A percentile compares a stretch with the other conserved stretches of the same genome.
Conservation (phyloP, 106 monocot species). For the Phalaenopsis equestris region DNA sequence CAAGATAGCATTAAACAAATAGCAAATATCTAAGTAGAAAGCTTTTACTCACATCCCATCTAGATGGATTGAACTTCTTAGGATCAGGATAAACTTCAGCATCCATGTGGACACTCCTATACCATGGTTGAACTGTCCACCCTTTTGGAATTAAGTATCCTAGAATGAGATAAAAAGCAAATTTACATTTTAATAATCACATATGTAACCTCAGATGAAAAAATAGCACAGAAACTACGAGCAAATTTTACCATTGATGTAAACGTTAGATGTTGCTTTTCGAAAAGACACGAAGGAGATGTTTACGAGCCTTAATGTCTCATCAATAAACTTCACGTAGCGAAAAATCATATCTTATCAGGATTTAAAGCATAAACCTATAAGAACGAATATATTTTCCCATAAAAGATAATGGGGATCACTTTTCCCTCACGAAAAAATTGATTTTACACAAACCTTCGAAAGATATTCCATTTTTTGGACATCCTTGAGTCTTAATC, state of each 20-base stretch:
- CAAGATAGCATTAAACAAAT: not conserved
- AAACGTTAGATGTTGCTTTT: conserved; percentile 48
- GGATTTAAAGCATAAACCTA: not conserved
- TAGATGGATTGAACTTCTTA: conserved; percentile 65
- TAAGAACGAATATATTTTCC: not conserved
- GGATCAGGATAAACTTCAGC: conserved; percentile 63
- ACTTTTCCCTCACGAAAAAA: not conserved
- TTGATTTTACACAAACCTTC: conserved; percentile 30
- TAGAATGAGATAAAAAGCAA: conserved; percentile 12
- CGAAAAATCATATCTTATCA: not conserved
- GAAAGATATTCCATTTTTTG: conserved; percentile 90
- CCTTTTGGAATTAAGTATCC: conserved; percentile 85
- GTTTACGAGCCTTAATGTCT: conserved; percentile 70
- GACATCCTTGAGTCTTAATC: conserved; percentile 55
- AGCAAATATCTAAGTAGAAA: not conserved
- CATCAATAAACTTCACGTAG: conserved; percentile 68
- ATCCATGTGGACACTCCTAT: conserved; percentile 84
- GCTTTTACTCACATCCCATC: conserved; percentile 80
- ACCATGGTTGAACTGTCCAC: conserved; percentile 90
- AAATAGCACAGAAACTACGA: not conserved
- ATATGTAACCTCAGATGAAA: not conserved
- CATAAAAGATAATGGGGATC: not conserved
- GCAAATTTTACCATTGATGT: conserved; percentile 56
- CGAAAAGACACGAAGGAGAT: conserved; percentile 84
- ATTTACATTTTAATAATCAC: not conserved